Evolutionary conservation across 2,329 filamentous ascomycete genomes (phyloP).

Genomic region (Ceratocystis diversiconidia): DNA sequence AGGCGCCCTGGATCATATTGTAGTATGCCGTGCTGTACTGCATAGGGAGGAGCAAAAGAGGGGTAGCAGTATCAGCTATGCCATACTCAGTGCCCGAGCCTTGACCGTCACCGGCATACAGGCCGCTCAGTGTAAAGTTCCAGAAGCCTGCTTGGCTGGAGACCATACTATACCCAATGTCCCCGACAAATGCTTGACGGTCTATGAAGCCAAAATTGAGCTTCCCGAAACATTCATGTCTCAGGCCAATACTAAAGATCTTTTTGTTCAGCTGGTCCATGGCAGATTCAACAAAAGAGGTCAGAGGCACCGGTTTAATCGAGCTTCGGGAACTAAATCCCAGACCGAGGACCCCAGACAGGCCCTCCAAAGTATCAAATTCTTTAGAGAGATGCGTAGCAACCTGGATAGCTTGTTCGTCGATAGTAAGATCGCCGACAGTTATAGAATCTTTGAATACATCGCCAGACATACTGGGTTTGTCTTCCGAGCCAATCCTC

Average conservation of each 20-base stretch:
- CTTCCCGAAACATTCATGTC: slow-evolving; percentile 42
- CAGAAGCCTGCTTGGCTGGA: slow-evolving; percentile 53
- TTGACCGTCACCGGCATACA: not conserved
- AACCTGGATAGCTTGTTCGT: slow-evolving; percentile 31
- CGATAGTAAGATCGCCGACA: slow-evolving; percentile 29
- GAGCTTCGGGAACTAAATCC: slow-evolving; percentile 32
- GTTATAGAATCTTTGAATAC: slow-evolving; percentile 33
- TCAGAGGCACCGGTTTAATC: slow-evolving; percentile 28
- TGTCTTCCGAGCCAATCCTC: slow-evolving; percentile 32
- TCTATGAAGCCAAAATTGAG: slow-evolving; percentile 68
- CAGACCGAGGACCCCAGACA: slow-evolving; percentile 30
- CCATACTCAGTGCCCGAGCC: not conserved
- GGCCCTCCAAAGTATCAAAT: slow-evolving; percentile 27
- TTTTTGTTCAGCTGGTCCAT: not conserved
- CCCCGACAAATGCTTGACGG: slow-evolving; percentile 44
- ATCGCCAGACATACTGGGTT: slow-evolving; percentile 29
- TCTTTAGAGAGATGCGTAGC: slow-evolving; percentile 29
- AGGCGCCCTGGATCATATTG: slow-evolving; percentile 31
- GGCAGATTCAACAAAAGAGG: slow-evolving; percentile 31
- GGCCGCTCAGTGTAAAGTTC: slow-evolving; percentile 33
- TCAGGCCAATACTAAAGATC: slow-evolving; percentile 52
- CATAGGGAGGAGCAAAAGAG: slow-evolving; percentile 45
- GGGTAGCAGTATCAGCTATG: slow-evolving; percentile 47
- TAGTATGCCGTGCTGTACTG: slow-evolving; percentile 38
- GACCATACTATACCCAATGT: slow-evolving; percentile 41